Percentiles rank a stretch among this genome's conserved stretches.
Evolutionary conservation across 768 basidiomycete species (phyloP).

Genomic region (Clitopilus hobsonii): DNA sequence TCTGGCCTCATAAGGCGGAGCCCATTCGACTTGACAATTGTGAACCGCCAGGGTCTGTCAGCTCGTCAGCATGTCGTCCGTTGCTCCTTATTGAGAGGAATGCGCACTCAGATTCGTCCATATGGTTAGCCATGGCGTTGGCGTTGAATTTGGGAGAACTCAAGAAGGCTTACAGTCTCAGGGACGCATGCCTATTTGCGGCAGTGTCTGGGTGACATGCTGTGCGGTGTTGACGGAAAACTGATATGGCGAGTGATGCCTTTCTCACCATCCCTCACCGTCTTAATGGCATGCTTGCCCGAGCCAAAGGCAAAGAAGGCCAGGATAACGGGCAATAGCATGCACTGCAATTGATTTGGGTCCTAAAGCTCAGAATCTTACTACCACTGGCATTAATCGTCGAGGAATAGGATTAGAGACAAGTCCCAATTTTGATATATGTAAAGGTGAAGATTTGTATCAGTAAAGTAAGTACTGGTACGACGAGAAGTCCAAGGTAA

Average conservation of each 20-base stretch:
- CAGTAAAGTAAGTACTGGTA: too few relatives aligned
- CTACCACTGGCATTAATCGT: too few relatives aligned
- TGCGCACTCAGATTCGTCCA: not conserved
- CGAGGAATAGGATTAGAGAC: too few relatives aligned
- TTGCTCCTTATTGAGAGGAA: not conserved
- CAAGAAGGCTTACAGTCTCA: not conserved
- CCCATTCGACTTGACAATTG: conserved; percentile 23
- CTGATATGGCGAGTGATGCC: not conserved
- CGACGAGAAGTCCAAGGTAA: not conserved
- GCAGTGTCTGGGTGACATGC: not conserved
- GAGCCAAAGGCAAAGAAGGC: too few relatives aligned
- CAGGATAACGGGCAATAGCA: too few relatives aligned
- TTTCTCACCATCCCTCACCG: too few relatives aligned
- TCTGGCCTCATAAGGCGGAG: conserved; percentile 50
- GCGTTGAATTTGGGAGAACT: not conserved
- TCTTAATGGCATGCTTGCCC: too few relatives aligned
- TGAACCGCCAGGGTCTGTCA: conserved; percentile 1
- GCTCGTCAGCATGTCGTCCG: not conserved
- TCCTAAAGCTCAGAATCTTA: not conserved
- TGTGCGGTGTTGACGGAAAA: not conserved
- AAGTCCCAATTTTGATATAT: too few relatives aligned
- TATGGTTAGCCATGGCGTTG: not conserved
- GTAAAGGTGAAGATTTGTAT: too few relatives aligned
- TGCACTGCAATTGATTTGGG: too few relatives aligned
- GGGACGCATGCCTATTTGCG: too few relatives aligned